Conservation (phyloP, 495 filamentous ascomycete genomes). For the Talaromyces proteolyticus region DNA sequence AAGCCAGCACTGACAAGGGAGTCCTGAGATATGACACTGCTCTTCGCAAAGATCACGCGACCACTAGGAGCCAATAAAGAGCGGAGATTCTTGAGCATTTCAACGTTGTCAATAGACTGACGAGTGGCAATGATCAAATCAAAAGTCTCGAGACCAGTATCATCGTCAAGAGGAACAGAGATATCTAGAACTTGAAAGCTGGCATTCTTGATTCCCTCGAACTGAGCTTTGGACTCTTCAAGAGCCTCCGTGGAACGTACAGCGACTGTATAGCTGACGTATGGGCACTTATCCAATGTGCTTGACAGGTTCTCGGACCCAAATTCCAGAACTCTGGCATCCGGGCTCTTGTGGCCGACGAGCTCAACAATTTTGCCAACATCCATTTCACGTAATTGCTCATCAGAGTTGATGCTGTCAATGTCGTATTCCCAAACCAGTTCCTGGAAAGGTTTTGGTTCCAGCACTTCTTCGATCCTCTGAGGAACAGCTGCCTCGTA, state of each 20-base stretch:
- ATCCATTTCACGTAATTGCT: neutral
- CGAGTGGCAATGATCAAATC: slow-evolving; percentile 2
- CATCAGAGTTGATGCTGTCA: neutral
- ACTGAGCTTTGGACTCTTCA: neutral
- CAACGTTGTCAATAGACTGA: neutral
- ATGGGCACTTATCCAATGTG: neutral
- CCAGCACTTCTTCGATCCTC: slow-evolving; percentile 6
- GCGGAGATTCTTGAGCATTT: neutral
- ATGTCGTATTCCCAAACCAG: slow-evolving; percentile 8
- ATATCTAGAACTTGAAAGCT: neutral
- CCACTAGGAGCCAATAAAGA: neutral
- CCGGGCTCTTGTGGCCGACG: slow-evolving; percentile 1
- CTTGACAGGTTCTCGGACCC: neutral
- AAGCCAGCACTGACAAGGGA: neutral
- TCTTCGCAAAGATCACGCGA: neutral
- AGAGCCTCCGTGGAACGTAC: neutral
- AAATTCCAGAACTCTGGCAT: neutral
- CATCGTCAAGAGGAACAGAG: neutral
- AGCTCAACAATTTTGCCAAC: neutral
- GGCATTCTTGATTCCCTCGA: neutral
- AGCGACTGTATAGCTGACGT: neutral
- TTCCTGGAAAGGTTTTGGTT: slow-evolving; percentile 4
- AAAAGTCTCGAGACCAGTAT: neutral
- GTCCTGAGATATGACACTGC: neutral
- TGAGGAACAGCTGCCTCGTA: slow-evolving; percentile 30